Conservation (phyloP, 164 flowering plant genomes). For the Cinnamomum micranthum region DNA sequence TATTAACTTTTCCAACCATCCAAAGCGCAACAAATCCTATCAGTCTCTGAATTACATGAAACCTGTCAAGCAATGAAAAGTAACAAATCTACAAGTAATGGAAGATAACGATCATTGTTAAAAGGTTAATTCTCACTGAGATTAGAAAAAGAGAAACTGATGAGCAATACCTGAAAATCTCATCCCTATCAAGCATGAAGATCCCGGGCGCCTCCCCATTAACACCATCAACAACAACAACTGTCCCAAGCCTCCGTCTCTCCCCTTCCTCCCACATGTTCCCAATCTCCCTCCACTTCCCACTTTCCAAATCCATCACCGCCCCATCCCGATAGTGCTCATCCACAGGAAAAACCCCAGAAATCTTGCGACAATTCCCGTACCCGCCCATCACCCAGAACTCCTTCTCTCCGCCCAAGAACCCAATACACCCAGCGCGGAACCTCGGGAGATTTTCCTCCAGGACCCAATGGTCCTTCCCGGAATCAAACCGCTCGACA, state of each 20-base stretch:
- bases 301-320: slow-evolving; percentile 61
- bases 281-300: slow-evolving; percentile 76
- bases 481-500: slow-evolving; percentile 74
- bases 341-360: slow-evolving; percentile 85
- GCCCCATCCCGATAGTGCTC: slow-evolving; percentile 79
- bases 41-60: too few relatives aligned
- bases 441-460: slow-evolving; percentile 61
- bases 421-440: slow-evolving; percentile 91
- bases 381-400: slow-evolving; percentile 99
- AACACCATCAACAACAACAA: slow-evolving; percentile 53
- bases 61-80: not conserved
- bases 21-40: too few relatives aligned
- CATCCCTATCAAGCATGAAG: slow-evolving; percentile 74
- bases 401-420: slow-evolving; percentile 56
- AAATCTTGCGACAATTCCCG: slow-evolving; percentile 69
- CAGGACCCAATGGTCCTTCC: slow-evolving; percentile 61
- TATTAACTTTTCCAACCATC: too few relatives aligned
- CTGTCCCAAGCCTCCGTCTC: slow-evolving; percentile 60
- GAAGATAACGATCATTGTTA: too few relatives aligned
- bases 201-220: slow-evolving; percentile 31
- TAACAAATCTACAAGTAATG: too few relatives aligned
- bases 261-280: slow-evolving; percentile 89
- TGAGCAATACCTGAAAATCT: slow-evolving; percentile 55
- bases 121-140: not conserved
- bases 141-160: not conserved